Evolutionary conservation across 768 basidiomycete genomes (phyloP).

Genomic region (Daedalea quercina): DNA sequence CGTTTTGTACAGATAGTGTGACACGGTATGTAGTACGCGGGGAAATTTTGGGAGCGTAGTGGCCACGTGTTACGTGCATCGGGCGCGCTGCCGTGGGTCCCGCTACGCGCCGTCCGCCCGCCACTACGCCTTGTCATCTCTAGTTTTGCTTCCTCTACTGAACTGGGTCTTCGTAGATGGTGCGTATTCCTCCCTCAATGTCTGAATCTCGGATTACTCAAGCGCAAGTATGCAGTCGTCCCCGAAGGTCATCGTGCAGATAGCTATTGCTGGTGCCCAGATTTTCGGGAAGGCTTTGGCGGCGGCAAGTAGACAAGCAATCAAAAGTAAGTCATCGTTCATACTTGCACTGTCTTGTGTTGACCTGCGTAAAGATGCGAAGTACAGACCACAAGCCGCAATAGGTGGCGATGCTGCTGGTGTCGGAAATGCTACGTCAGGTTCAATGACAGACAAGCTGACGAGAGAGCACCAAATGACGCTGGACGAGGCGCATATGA

Average conservation of each 20-base stretch:
- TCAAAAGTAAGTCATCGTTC: slow-evolving; percentile 68
- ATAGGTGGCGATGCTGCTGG: slow-evolving; percentile 67
- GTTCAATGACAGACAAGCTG: slow-evolving; percentile 73
- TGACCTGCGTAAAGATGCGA: slow-evolving; percentile 56
- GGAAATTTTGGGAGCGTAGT: slow-evolving; percentile 15
- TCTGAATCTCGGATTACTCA: neutral
- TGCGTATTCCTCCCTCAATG: no score
- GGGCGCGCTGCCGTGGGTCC: neutral
- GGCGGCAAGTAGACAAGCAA: slow-evolving; percentile 88
- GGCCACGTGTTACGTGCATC: slow-evolving; percentile 1
- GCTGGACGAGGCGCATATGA: slow-evolving; percentile 88
- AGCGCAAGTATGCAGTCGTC: slow-evolving; percentile 46
- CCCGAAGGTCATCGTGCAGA: slow-evolving; percentile 75
- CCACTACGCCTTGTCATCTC: neutral
- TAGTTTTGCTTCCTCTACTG: neutral
- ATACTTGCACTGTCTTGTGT: neutral
- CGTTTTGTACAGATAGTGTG: no score
- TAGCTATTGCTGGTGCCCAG: slow-evolving; percentile 66
- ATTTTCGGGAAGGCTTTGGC: slow-evolving; percentile 89
- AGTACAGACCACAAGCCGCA: slow-evolving; percentile 65
- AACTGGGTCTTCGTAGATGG: neutral
- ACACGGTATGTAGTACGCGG: slow-evolving; percentile 1
- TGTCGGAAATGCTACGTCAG: slow-evolving; percentile 65
- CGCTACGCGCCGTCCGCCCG: neutral
- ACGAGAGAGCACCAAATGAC: slow-evolving; percentile 90